Evolutionary conservation across 768 basidiomycete genomes (phyloP).

Genomic region (Mrakia frigida): DNA sequence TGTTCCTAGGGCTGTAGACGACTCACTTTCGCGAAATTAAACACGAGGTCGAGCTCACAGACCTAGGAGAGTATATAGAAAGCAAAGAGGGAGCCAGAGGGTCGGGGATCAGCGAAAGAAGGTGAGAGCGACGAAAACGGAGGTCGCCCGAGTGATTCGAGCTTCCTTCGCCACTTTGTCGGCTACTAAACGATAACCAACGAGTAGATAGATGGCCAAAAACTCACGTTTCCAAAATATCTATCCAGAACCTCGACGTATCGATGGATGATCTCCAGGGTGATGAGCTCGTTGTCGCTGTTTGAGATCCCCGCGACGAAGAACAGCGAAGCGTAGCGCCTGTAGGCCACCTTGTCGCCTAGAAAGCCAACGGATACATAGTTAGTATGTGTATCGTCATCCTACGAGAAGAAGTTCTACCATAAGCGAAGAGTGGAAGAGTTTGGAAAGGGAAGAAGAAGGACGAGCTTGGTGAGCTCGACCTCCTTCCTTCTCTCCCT

Average conservation of each 20-base stretch:
- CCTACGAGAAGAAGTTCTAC: too few species aligned
- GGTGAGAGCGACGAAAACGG: neutral
- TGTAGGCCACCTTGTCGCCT: slow-evolving; percentile 71
- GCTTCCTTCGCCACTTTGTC: too few species aligned
- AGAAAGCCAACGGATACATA: neutral
- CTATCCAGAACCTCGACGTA: slow-evolving; percentile 84
- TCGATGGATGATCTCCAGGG: slow-evolving; percentile 87
- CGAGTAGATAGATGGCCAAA: too few species aligned
- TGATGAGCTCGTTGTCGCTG: slow-evolving; percentile 83
- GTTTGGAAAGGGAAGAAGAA: too few species aligned
- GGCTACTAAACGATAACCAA: too few species aligned
- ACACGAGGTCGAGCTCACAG: slow-evolving; percentile 86
- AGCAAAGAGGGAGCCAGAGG: too few species aligned
- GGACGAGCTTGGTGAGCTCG: neutral
- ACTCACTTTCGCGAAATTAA: slow-evolving; percentile 73
- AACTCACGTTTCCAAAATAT: slow-evolving; percentile 75
- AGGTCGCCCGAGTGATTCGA: neutral
- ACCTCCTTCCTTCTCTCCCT: neutral
- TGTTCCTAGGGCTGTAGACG: too few species aligned
- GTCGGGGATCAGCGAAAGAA: too few species aligned
- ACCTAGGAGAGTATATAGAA: too few species aligned
- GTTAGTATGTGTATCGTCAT: neutral
- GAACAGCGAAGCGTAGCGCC: slow-evolving; percentile 91
- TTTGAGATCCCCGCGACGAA: slow-evolving; percentile 83
- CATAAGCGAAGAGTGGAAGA: neutral